Base-by-base conservation (phyloP, 306 rosid genomes). In the Oxytropis ochrocephala region DNA sequence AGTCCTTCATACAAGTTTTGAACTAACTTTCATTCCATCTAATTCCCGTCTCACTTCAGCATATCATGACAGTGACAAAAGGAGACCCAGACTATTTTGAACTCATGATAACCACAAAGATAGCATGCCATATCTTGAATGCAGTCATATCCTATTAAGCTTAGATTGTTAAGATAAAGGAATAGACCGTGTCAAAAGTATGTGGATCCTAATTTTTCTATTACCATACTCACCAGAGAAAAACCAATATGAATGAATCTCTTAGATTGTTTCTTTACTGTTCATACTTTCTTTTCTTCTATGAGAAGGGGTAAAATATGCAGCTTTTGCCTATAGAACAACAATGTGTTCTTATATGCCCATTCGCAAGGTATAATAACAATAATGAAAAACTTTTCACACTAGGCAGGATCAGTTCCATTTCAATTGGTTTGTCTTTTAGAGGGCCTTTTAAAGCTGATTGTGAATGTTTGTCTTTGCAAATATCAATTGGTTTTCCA, bases 71-170 rank as follows among this genome's bases (percentile, higher is more conserved):
- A n/a, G n/a, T n/a, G n/a, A n/a, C n/a, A n/a, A n/a, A n/a, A n/a
- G n/a, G n/a, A n/a, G n/a, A n/a, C n/a, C n/a, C n/a, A n/a, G n/a
- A n/a, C n/a, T n/a, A n/a, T n/a, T n/a, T n/a, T n/a, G n/a, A n/a
- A n/a, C n/a, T n/a, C n/a, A n/a, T n/a, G n/a, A n/a, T n/a, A n/a
- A n/a, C 51, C 65, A 70, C 51, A 67, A 52, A 51, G 53, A 66
- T 29, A 69, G 51, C 61, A 69, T 32, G 54, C 16, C 64, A 33
- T 58, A 50, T 72, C 68, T 67, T 72, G 68, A 70, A 70, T 36
- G 60, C 72, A 69, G 67, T 71, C 48, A 44, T 67, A 64, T 64
- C 19, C 68, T 57, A 30, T 6, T 73, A 81, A 74, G 73, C 54
- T 78, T 62, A 17, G 14, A 75, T 57, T 21, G 36, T 75, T 69